Conservation (phyloP, 1,284 basidiomycete species). For the Ustilago sp. region DNA sequence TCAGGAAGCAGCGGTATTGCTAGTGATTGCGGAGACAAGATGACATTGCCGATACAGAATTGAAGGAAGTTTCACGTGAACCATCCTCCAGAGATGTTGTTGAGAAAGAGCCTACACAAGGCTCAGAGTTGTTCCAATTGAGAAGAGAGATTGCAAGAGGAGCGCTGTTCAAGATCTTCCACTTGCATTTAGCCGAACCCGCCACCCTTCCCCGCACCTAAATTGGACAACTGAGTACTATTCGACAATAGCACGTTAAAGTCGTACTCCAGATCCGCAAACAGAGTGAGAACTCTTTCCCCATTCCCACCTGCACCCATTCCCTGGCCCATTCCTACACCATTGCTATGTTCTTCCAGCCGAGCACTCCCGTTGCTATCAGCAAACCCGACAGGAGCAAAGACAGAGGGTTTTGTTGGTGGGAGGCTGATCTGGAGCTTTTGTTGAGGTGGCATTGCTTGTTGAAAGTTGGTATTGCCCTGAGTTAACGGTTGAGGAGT, state of each 20-base stretch:
- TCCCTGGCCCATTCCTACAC: background rate
- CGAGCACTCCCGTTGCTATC: background rate
- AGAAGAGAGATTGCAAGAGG: background rate
- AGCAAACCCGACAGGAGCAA: background rate
- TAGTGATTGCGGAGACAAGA: too few relatives aligned
- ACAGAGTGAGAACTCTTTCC: slow-evolving; percentile 5
- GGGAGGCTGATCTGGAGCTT: slow-evolving; percentile 4
- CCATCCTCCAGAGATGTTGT: too few relatives aligned
- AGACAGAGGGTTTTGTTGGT: slow-evolving; percentile 13
- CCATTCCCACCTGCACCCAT: background rate
- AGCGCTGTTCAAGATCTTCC: background rate
- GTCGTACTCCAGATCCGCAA: slow-evolving; percentile 24
- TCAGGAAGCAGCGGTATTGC: too few relatives aligned
- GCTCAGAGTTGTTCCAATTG: too few relatives aligned
- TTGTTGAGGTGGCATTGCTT: background rate
- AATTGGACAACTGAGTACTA: slow-evolving; percentile 14
- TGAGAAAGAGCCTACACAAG: too few relatives aligned
- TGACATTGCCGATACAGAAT: too few relatives aligned
- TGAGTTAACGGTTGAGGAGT: background rate
- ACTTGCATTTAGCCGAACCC: background rate
- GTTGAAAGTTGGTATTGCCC: background rate
- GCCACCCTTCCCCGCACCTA: background rate
- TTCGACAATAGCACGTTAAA: slow-evolving; percentile 29
- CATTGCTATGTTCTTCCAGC: background rate
- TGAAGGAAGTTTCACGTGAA: too few relatives aligned